Conservation (phyloP, 23 red algal species). For the Gracilaria gracilis region DNA sequence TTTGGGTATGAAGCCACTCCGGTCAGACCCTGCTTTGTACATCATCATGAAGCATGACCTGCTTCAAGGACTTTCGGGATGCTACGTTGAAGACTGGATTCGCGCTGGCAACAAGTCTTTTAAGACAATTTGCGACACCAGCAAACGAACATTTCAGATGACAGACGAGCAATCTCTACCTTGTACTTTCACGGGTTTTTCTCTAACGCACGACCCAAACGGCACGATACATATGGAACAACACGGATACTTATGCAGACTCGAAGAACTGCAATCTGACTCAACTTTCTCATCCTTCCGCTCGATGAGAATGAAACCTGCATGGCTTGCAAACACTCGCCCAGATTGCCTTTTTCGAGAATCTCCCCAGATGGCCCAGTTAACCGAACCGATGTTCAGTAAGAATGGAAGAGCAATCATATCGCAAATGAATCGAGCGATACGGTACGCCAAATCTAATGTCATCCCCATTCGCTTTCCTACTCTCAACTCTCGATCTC, state of each 20-base stretch:
- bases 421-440: not conserved
- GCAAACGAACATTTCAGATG: conserved; percentile 6
- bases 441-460: not conserved
- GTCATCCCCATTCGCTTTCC: not conserved
- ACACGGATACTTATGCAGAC: not conserved
- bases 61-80: not conserved
- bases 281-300: not conserved
- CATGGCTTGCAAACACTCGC: conserved; percentile 1
- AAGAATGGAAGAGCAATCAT: not conserved
- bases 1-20: conserved; percentile 17
- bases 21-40: conserved; percentile 36
- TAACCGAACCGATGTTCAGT: not conserved
- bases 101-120: conserved; percentile 10
- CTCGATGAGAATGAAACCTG: conserved; percentile 2
- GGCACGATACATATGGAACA: not conserved
- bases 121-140: not conserved
- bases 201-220: not conserved
- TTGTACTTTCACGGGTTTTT: conserved; percentile 6
- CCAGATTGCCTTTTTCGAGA: conserved; percentile 5
- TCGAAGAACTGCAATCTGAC: not conserved
- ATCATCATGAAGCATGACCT: not conserved
- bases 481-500: not conserved
- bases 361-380: not conserved
- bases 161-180: not conserved
- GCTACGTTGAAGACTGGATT: conserved; percentile 34